phyloP scores from a whole-genome alignment of 108 stramenopile genomes.

The Stephanodiscus triporus region DNA sequence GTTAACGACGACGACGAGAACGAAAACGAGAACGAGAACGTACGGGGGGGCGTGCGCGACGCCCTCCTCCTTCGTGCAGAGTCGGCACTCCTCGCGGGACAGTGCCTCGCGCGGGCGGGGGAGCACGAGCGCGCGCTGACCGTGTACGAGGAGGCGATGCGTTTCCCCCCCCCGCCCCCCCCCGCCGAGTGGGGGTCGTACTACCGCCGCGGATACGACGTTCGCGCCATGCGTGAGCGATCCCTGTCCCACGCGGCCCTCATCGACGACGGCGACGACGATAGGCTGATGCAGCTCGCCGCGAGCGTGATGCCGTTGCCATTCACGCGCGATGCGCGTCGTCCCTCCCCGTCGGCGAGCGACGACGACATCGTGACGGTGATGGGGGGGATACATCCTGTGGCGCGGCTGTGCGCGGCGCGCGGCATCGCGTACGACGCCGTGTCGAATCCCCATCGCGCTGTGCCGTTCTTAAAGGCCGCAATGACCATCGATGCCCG shows the following conservation, averaged over 20 bases:
- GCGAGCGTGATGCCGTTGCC: slow-evolving; percentile 13
- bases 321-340: slow-evolving; percentile 9
- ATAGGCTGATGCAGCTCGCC: slow-evolving; percentile 33
- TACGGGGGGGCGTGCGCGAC: slow-evolving; percentile 32
- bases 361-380: neutral
- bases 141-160: slow-evolving; percentile 39
- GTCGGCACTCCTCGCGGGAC: slow-evolving; percentile 44
- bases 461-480: slow-evolving; percentile 60
- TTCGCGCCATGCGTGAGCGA: slow-evolving; percentile 41
- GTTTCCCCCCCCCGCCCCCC: slow-evolving; percentile 47
- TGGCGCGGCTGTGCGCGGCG: slow-evolving; percentile 62
- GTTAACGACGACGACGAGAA: neutral
- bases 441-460: slow-evolving; percentile 71
- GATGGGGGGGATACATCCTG: slow-evolving; percentile 60
- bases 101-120: slow-evolving; percentile 36
- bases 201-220: slow-evolving; percentile 17
- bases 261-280: slow-evolving; percentile 53
- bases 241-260: slow-evolving; percentile 35
- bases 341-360: no score
- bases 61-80: slow-evolving; percentile 35
- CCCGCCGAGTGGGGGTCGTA: slow-evolving; percentile 29
- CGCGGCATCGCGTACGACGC: slow-evolving; percentile 69
- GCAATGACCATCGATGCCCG: slow-evolving; percentile 67
- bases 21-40: slow-evolving; percentile 6
- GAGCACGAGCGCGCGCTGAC: slow-evolving; percentile 38